A percentile compares a stretch with the other conserved stretches of the same genome.
Evolutionary conservation across 106 monocot species (phyloP).

Genomic region (Dendrobium chrysotoxum): DNA sequence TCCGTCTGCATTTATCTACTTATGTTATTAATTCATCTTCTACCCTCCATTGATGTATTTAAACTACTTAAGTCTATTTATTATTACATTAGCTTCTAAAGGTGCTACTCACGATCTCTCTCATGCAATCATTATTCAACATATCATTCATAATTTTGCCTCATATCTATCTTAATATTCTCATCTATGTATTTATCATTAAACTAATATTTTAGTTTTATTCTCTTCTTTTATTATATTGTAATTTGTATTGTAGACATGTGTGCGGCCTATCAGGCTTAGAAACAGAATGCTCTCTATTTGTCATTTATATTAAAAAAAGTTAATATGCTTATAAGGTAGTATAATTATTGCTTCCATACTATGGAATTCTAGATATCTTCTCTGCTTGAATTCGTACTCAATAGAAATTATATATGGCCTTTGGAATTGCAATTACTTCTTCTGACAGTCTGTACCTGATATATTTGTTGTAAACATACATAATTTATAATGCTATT

Average conservation of each 20-base stretch:
- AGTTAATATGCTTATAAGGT: too few species aligned
- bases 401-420: too few species aligned
- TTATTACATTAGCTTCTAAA: not conserved
- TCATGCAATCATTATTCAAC: not conserved
- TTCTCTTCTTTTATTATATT: not conserved
- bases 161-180: not conserved
- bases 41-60: not conserved
- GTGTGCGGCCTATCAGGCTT: too few species aligned
- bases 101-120: not conserved
- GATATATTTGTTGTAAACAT: too few species aligned
- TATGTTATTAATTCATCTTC: not conserved
- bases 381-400: too few species aligned
- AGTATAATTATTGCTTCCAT: too few species aligned
- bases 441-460: too few species aligned
- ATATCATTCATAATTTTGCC: not conserved
- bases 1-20: not conserved
- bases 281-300: too few species aligned
- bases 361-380: too few species aligned
- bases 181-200: not conserved
- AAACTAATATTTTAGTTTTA: not conserved
- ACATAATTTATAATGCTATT: too few species aligned
- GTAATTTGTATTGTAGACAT: not conserved
- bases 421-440: too few species aligned
- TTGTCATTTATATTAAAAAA: too few species aligned
- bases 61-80: not conserved